Base-by-base conservation (phyloP, 2,329 filamentous ascomycete species). In the Fusarium redolens region DNA sequence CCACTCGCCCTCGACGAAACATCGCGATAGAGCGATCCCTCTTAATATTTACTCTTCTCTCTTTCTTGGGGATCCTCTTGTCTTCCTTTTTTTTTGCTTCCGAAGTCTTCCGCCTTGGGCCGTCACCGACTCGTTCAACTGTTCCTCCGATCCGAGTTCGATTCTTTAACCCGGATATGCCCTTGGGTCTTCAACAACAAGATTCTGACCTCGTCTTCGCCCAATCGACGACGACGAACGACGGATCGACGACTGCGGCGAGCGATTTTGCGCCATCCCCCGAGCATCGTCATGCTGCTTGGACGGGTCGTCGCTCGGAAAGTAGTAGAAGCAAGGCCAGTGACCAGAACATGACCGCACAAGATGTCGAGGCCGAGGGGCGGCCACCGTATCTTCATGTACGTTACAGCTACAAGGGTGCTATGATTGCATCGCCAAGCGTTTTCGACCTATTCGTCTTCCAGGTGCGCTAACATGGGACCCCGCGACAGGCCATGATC, bases 401-500 rank as follows among this genome's bases (percentile, higher is more conserved):
- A 77, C 65, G 83, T 80, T 61, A 31, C 44, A 44, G 28, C 37
- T 33, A 41, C 50, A 13, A 43, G 35, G 25, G n/a, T 52, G 30
- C 38, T 13, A n/a, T 35, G 20, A n/a, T 22, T 35, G 31, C 43
- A 59, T 8, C 38, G 31, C 41, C 51, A 45, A 51, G 44, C 59
- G 37, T 41, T 52, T 50, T 51, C 48, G 57, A 43, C 48, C 31
- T 44, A 22, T 60, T 66, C 43, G n/a, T 45, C 35, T 44, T 41
- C 56, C 40, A 61, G 38, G 20, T 63, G 61, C 65, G 73, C 76
- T 78, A 72, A 78, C 69, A 59, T 57, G 56, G 38, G 54, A 31
- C 51, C 22, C 47, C 38, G 58, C 71, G 61, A 70, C 66, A 97
- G 94, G 92, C 93, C 81, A 99, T 98, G 95, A 87, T 99, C 79